Evolutionary conservation across 805 yeast species (phyloP), one percentile per base, ranked within the genome.

Genomic region (Saccharomycopsis microspora): DNA sequence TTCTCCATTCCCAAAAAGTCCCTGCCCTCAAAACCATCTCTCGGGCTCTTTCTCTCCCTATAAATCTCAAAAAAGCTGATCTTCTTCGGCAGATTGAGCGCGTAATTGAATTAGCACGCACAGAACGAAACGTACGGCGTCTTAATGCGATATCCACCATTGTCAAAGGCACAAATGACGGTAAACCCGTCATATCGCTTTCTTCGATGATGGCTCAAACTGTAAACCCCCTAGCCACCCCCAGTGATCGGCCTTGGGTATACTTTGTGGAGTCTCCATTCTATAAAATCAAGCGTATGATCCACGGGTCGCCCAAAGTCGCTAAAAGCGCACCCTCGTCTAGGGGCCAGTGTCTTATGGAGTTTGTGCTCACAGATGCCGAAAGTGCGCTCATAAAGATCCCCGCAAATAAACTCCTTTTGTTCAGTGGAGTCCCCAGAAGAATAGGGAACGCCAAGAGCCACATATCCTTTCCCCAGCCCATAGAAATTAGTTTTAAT

Each of bases 401-500:
- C 1, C 56, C 60, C 41, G 46, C 53, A 1, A 54, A 60, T 9
- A 55, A 57, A 8, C 52, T 85, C 3, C 76, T 65, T 54, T 57
- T 85, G 1, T 61, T 84, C 42, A 71, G 82, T 55, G 86, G 83
- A 4, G 67, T 63, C n/a, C 57, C 61, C 19, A 62, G 63, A 39
- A 56, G 53, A 41, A 52, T 51, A 42, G 50, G 63, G 4, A 42
- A 52, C 3, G 55, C 55, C 11, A 59, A 69, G 44, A 71, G 65
- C 0, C 55, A 60, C 6, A 55, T 86, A 6, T 76, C 75, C 55
- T 89, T 78, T 56, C 97, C 97, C 0, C 68, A 65, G 31, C 86
- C 85, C 4, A 65, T 80, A 42, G 94, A 84, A 57, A 66, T 89
- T 3, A 70, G 69, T 39, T 69, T 84, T 38, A 86, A 90, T 58